A percentile compares a stretch with the other conserved stretches of the same genome.
phyloP scores from a whole-genome alignment of 1,284 basidiomycete species.

The Pyrrhoderma noxium region DNA sequence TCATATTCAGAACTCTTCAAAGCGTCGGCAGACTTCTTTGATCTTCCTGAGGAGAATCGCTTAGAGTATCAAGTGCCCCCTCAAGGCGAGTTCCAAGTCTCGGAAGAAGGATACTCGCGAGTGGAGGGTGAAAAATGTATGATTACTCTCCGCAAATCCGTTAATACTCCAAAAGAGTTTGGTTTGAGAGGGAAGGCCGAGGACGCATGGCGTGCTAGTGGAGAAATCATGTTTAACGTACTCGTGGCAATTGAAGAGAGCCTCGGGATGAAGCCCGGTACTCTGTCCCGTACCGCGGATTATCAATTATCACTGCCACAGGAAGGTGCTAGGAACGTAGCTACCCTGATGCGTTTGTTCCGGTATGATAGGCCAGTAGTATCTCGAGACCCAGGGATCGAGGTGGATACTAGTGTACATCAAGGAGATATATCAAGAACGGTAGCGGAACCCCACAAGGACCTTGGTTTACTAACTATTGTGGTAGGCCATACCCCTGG shows the following conservation, averaged over 20 bases:
- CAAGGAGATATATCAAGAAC: constrained; percentile 16
- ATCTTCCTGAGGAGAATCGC: constrained; percentile 18
- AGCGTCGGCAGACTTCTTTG: constrained; percentile 24
- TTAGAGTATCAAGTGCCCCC: constrained; percentile 17
- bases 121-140: constrained; percentile 28
- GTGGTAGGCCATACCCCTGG: constrained; percentile 28
- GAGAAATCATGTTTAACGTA: constrained; percentile 21
- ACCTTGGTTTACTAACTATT: constrained; percentile 27
- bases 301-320: constrained; percentile 21
- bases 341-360: constrained; percentile 27
- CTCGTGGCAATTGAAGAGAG: constrained; percentile 23
- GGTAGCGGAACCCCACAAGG: constrained; percentile 26
- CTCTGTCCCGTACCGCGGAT: constrained; percentile 20
- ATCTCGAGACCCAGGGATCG: not conserved
- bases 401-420: not conserved
- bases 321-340: constrained; percentile 17
- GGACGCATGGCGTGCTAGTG: constrained; percentile 24
- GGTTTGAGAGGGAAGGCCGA: constrained; percentile 16
- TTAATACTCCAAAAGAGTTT: constrained; percentile 16
- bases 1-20: constrained; percentile 20
- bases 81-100: constrained; percentile 20
- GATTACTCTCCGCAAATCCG: constrained; percentile 23
- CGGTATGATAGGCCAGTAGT: constrained; percentile 24
- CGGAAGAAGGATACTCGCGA: constrained; percentile 27
- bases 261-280: constrained; percentile 20